phyloP scores from a whole-genome alignment of 495 filamentous ascomycete species.

The Neurospora sp. region DNA sequence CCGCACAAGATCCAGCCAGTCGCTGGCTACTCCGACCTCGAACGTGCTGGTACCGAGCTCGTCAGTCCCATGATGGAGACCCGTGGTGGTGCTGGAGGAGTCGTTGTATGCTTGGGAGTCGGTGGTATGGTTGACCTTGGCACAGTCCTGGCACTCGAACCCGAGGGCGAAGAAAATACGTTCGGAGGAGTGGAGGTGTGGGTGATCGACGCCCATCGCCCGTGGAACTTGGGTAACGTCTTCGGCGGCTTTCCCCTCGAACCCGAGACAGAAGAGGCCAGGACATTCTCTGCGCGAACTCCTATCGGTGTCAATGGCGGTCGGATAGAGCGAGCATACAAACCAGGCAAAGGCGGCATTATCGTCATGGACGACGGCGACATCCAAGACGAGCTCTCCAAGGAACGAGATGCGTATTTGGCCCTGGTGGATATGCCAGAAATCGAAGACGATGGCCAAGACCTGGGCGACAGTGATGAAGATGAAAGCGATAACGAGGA shows the following conservation, averaged over 20 bases:
- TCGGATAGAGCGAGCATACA: slow-evolving; percentile 57
- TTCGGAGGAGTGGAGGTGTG: slow-evolving; percentile 76
- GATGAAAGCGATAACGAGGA: slow-evolving; percentile 21
- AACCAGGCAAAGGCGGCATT: slow-evolving; percentile 70
- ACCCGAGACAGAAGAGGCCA: slow-evolving; percentile 36
- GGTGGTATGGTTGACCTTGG: slow-evolving; percentile 84
- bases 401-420: slow-evolving; percentile 71
- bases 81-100: slow-evolving; percentile 69
- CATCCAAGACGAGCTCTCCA: slow-evolving; percentile 73
- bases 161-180: slow-evolving; percentile 48
- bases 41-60: slow-evolving; percentile 62
- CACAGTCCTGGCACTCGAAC: slow-evolving; percentile 56
- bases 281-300: slow-evolving; percentile 36
- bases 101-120: slow-evolving; percentile 86
- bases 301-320: slow-evolving; percentile 49
- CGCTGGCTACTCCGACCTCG: slow-evolving; percentile 81
- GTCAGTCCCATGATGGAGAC: slow-evolving; percentile 73
- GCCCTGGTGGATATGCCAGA: slow-evolving; percentile 84
- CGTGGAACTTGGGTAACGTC: slow-evolving; percentile 92
- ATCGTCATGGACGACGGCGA: slow-evolving; percentile 94
- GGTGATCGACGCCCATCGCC: slow-evolving; percentile 82
- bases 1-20: slow-evolving; percentile 97
- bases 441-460: slow-evolving; percentile 60
- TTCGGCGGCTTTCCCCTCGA: slow-evolving; percentile 61
- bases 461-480: slow-evolving; percentile 40